Evolutionary conservation across 768 basidiomycete genomes (phyloP), one percentile per base, ranked within the genome.

Genomic region (Xerocomellus dryophilus): DNA sequence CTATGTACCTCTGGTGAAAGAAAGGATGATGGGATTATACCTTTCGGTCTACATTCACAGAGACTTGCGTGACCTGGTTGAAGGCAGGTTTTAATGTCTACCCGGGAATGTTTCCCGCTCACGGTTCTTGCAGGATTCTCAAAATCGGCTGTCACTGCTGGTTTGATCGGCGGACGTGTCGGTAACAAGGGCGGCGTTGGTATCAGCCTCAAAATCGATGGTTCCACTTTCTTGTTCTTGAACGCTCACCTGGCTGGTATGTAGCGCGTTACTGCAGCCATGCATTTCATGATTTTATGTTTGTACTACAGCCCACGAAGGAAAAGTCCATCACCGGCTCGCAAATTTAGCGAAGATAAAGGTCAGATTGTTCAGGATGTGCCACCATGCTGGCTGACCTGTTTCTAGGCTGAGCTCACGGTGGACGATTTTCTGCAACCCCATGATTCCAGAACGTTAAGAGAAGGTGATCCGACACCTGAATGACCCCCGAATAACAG

Each of bases 151-250:
- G 95, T 98, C 1, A 88, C 93, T 1, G 82, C 95, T 15, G 95
- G 95, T 5, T 74, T 97, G 21, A 90, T 96, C 25, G 92, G 92
- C 3, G 95, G 95, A 0, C 74, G 95, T 43, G 78, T 97, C 2
- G 95, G 95, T 6, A 98, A 98, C 67, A 98, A 98, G 66, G 83
- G 95, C 1, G 91, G 88, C 15, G 90, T 95, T 23, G 94, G 91
- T n/a, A 86, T 97, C 57, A 90, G 88, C 55, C 70, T 96, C 41
- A 86, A 93, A 60, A 75, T 98, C 18, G 84, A 82, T 43, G 87
- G 85, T n/a, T 85, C 82, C 21, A 88, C 91, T 0, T 78, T 97
- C 42, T 76, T 98, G 12, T 96, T 98, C 68, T 72, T 97, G 62
- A 97, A 96, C 61, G 88, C 91, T 0, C 95, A 98, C 69, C 76